Evolutionary conservation across 306 rosid species (phyloP).

Genomic region (Geum urbanum): DNA sequence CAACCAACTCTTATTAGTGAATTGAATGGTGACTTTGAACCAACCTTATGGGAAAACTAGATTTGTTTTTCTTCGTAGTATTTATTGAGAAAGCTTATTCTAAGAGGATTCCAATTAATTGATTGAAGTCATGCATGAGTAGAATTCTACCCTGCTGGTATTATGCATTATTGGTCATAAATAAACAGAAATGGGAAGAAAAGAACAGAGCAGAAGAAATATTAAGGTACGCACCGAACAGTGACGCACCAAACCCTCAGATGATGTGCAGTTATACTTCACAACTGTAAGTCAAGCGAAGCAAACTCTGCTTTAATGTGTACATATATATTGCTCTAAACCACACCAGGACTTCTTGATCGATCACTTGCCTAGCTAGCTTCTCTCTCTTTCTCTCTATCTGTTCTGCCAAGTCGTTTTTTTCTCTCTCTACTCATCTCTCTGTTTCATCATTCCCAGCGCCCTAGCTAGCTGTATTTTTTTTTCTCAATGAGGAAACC

Average conservation of each 20-base stretch:
- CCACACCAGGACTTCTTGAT: not conserved
- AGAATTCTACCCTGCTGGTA: too few relatives aligned
- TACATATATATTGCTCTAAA: not conserved
- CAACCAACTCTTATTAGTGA: too few relatives aligned
- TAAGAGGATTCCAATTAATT: too few relatives aligned
- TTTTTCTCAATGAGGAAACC: constrained; percentile 43
- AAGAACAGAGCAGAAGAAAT: not conserved
- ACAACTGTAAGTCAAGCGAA: constrained; percentile 16
- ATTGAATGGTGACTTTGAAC: too few relatives aligned
- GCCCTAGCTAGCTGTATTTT: not conserved
- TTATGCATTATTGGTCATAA: too few relatives aligned
- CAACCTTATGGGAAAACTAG: too few relatives aligned
- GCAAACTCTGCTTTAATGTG: not conserved
- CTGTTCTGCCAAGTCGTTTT: not conserved
- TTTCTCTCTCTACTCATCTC: not conserved
- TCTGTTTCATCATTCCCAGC: not conserved
- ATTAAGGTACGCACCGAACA: not conserved
- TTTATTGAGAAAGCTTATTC: too few relatives aligned
- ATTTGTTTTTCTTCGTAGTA: too few relatives aligned
- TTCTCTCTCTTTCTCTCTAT: not conserved
- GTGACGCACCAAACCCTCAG: constrained; percentile 8
- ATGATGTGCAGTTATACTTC: not conserved
- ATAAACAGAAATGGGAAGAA: not conserved
- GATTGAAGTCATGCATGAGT: too few relatives aligned
- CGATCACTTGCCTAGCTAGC: not conserved